Conservation (phyloP, 2,329 filamentous ascomycete genomes). For the Sclerotinia borealis region DNA sequence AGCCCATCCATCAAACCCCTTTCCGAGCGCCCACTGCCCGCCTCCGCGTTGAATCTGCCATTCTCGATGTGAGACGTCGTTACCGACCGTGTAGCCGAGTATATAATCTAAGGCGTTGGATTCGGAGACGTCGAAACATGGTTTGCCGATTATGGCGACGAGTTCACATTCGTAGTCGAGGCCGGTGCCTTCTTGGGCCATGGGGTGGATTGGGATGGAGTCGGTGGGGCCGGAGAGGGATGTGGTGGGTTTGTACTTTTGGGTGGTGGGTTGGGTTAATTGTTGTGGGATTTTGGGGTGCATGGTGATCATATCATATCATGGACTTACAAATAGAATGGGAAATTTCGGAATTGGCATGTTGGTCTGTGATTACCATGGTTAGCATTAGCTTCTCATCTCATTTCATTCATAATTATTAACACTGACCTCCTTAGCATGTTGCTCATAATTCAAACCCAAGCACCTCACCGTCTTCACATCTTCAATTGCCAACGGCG, state of each 20-base stretch:
- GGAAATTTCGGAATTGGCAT: slow-evolving; percentile 66
- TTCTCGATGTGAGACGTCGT: slow-evolving; percentile 75
- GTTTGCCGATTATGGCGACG: slow-evolving; percentile 64
- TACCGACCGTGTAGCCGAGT: slow-evolving; percentile 67
- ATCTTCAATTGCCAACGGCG: slow-evolving; percentile 56
- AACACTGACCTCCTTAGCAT: slow-evolving; percentile 55
- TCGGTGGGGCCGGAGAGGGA: slow-evolving; percentile 59
- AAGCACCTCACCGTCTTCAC: slow-evolving; percentile 63
- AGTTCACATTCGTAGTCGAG: slow-evolving; percentile 79
- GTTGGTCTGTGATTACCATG: slow-evolving; percentile 41
- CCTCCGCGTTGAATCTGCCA: slow-evolving; percentile 66
- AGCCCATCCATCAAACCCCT: slow-evolving; percentile 71
- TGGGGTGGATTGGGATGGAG: slow-evolving; percentile 56
- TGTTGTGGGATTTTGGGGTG: not conserved
- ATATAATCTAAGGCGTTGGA: slow-evolving; percentile 63
- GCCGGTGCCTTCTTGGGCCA: slow-evolving; percentile 60
- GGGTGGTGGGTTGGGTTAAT: not conserved
- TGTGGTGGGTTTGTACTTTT: slow-evolving; percentile 58
- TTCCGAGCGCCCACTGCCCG: slow-evolving; percentile 65
- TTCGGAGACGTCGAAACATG: slow-evolving; percentile 59
- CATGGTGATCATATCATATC: too few relatives aligned
- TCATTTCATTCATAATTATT: not conserved
- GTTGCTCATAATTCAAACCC: slow-evolving; percentile 66
- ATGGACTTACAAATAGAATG: slow-evolving; percentile 51
- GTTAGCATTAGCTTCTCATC: not conserved